phyloP scores from a whole-genome alignment of 2,329 filamentous ascomycete species.

The Didymella pinodella region DNA sequence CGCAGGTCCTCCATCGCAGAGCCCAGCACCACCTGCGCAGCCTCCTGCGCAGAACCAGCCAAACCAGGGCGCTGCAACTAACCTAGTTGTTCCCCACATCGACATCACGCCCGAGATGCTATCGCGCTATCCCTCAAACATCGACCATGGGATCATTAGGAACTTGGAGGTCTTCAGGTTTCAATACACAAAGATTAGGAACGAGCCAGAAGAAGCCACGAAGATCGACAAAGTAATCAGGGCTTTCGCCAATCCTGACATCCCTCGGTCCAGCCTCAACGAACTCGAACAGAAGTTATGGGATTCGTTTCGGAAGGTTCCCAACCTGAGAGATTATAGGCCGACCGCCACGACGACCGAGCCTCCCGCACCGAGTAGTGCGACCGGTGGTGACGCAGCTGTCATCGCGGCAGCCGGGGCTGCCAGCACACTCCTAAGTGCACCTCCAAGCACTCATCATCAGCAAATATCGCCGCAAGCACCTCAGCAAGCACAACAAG shows the following conservation, averaged over 20 bases:
- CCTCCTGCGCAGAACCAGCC: slow-evolving; percentile 14
- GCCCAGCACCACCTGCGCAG: slow-evolving; percentile 17
- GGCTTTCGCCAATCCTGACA: slow-evolving; percentile 41
- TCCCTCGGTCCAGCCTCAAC: slow-evolving; percentile 35
- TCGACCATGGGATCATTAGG: slow-evolving; percentile 39
- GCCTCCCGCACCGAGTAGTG: slow-evolving; percentile 22
- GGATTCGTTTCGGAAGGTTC: slow-evolving; percentile 36
- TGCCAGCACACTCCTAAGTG: slow-evolving; percentile 25
- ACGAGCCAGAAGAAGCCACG: slow-evolving; percentile 35
- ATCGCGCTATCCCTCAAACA: slow-evolving; percentile 42
- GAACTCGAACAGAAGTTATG: slow-evolving; percentile 35
- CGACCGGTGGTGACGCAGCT: slow-evolving; percentile 40
- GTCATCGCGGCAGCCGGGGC: slow-evolving; percentile 47
- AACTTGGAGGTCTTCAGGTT: slow-evolving; percentile 47
- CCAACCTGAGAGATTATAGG: slow-evolving; percentile 28
- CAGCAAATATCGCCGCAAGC: slow-evolving; percentile 1
- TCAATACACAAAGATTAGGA: slow-evolving; percentile 39
- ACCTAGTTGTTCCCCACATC: slow-evolving; percentile 12
- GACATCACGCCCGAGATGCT: slow-evolving; percentile 31
- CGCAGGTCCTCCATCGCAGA: slow-evolving; percentile 18
- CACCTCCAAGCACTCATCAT: neutral
- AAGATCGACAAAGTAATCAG: slow-evolving; percentile 48
- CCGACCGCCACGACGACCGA: slow-evolving; percentile 16
- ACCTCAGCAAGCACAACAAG: neutral
- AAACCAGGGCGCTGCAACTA: slow-evolving; percentile 9